phyloP scores from a whole-genome alignment of 192 early-diverging fungal species.

The Backusella tarrabulga region DNA sequence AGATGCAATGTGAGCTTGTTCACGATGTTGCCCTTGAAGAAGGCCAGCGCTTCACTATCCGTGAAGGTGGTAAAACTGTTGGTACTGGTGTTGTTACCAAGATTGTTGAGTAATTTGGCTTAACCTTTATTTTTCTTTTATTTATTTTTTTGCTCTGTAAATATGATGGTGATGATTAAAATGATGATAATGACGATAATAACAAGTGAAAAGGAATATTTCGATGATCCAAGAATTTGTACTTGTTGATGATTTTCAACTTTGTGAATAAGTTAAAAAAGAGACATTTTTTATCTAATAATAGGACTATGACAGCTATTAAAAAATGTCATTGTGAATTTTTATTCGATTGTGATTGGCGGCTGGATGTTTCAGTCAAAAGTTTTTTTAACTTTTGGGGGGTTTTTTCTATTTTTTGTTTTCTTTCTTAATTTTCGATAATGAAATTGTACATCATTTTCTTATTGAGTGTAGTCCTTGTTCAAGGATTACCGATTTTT shows the following conservation, averaged over 20 bases:
- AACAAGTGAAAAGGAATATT: background rate
- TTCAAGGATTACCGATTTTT: conserved; percentile 7
- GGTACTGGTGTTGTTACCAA: conserved; percentile 76
- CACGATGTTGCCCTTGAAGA: conserved; percentile 85
- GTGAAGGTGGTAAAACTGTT: conserved; percentile 97
- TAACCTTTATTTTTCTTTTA: background rate
- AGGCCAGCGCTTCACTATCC: conserved; percentile 93
- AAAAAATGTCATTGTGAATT: background rate
- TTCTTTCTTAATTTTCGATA: background rate
- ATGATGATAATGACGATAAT: background rate
- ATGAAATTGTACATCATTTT: background rate
- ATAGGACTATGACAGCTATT: background rate
- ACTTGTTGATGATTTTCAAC: too few species aligned
- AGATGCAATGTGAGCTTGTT: conserved; percentile 80
- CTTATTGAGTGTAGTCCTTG: background rate
- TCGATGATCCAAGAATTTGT: background rate
- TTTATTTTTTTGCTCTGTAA: background rate
- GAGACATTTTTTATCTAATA: too few species aligned
- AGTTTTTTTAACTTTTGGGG: background rate
- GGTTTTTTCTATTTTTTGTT: background rate
- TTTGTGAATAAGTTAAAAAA: too few species aligned
- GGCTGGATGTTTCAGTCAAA: background rate
- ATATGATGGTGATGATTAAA: background rate
- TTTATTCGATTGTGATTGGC: background rate
- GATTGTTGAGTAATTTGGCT: conserved; percentile 19